Conservation (phyloP, 805 yeast genomes). For the Kluyveromyces wickerhamii region DNA sequence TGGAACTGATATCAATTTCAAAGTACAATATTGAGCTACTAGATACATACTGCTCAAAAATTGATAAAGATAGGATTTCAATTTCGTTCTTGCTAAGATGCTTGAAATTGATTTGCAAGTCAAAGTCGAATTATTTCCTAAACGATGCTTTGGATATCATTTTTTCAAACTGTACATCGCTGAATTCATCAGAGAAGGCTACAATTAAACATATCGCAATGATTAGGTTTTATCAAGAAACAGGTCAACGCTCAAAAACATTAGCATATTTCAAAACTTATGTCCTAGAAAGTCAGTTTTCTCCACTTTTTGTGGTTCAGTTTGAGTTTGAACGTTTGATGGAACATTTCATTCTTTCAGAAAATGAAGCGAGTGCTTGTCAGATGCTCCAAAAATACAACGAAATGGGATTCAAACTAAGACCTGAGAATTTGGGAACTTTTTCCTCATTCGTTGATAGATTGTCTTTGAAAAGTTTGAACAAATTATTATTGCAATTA, state of each 20-base stretch:
- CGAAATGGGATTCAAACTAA: constrained; percentile 1
- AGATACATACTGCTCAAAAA: constrained; percentile 8
- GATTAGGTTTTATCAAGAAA: constrained; percentile 17
- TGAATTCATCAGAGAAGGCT: not conserved
- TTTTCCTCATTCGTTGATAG: constrained; percentile 8
- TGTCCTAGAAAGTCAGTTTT: not conserved
- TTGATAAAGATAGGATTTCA: not conserved
- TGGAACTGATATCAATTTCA: constrained; percentile 13
- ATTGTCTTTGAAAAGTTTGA: constrained; percentile 1
- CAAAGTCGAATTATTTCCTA: constrained; percentile 14
- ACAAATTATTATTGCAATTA: not conserved
- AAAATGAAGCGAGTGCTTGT: not conserved
- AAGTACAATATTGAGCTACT: constrained; percentile 17
- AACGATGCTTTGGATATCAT: constrained; percentile 6
- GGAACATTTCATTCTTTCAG: constrained; percentile 1
- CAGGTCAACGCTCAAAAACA: constrained; percentile 16
- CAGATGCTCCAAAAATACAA: not conserved
- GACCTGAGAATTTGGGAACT: not conserved
- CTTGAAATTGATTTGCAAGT: constrained; percentile 8
- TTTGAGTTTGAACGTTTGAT: constrained; percentile 1
- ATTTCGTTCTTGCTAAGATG: constrained; percentile 1
- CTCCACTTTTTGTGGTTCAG: not conserved
- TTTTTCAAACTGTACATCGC: not conserved
- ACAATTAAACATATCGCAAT: constrained; percentile 9
- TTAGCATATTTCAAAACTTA: constrained; percentile 8